phyloP scores from a whole-genome alignment of 768 basidiomycete species.

The Lactifluus rugatus region DNA sequence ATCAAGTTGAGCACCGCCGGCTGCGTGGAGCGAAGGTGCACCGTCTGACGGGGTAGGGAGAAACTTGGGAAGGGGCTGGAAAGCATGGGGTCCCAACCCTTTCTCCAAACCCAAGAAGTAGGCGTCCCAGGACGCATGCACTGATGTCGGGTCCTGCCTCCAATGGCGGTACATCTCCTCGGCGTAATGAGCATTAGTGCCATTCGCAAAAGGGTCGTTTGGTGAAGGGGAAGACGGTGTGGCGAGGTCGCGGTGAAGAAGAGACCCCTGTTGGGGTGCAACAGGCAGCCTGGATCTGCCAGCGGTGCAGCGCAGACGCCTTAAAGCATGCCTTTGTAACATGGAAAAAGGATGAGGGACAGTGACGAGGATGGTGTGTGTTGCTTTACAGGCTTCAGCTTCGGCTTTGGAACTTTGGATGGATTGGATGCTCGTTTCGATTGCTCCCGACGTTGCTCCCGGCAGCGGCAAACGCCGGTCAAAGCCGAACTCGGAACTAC shows the following conservation, averaged over 20 bases:
- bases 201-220: conserved; percentile 85
- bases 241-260: conserved; percentile 33
- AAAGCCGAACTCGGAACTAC: background rate
- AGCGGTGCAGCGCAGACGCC: conserved; percentile 27
- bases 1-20: conserved; percentile 69
- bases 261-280: conserved; percentile 17
- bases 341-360: conserved; percentile 19
- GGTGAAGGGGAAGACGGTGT: conserved; percentile 46
- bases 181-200: conserved; percentile 90
- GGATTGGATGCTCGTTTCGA: too few species aligned
- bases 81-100: conserved; percentile 76
- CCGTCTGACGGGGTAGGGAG: conserved; percentile 69
- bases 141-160: conserved; percentile 82
- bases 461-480: conserved; percentile 4
- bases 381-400: too few species aligned
- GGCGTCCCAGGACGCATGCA: conserved; percentile 88
- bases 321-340: conserved; percentile 31
- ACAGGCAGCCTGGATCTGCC: conserved; percentile 21
- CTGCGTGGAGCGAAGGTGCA: conserved; percentile 61
- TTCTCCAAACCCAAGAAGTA: conserved; percentile 93
- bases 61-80: conserved; percentile 70
- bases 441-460: background rate
- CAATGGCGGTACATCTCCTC: conserved; percentile 95
- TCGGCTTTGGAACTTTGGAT: too few species aligned
- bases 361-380: conserved; percentile 2